Conservation (phyloP, 2,329 filamentous ascomycete genomes). For the Parascedosporium putredinis region DNA sequence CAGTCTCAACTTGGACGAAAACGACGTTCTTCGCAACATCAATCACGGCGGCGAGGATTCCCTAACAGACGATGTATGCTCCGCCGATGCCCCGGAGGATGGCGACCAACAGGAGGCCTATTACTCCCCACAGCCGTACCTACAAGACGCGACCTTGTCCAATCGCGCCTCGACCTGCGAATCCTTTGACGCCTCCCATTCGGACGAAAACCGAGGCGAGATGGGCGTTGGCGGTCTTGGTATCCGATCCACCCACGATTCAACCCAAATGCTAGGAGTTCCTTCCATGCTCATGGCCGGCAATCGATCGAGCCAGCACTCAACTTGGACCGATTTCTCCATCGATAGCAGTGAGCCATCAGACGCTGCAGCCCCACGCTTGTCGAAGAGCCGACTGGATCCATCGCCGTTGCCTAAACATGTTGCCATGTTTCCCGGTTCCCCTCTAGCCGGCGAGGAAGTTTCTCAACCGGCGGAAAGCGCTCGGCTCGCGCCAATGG, state of each 20-base stretch:
- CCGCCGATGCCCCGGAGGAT: slow-evolving; percentile 23
- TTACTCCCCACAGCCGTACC: background rate
- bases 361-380: background rate
- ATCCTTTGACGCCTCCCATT: slow-evolving; percentile 23
- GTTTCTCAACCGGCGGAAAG: background rate
- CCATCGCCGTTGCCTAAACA: slow-evolving; percentile 4
- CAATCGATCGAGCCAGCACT: slow-evolving; percentile 43
- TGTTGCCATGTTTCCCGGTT: background rate
- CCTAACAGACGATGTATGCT: slow-evolving; percentile 19
- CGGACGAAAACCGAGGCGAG: slow-evolving; percentile 15
- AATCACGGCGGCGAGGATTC: slow-evolving; percentile 21
- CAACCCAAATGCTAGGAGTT: slow-evolving; percentile 35
- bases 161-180: slow-evolving; percentile 29
- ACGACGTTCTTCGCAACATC: slow-evolving; percentile 15
- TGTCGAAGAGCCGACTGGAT: background rate
- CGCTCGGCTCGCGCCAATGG: background rate
- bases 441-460: background rate
- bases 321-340: slow-evolving; percentile 51
- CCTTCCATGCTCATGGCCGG: slow-evolving; percentile 31
- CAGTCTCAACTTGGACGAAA: slow-evolving; percentile 23
- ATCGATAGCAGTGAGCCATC: slow-evolving; percentile 37
- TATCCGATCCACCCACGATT: slow-evolving; percentile 20
- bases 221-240: background rate
- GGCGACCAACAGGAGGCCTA: slow-evolving; percentile 19
- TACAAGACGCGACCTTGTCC: slow-evolving; percentile 17